Evolutionary conservation across 1,139 yeast species (phyloP).

Genomic region (Protomyces inundatus): DNA sequence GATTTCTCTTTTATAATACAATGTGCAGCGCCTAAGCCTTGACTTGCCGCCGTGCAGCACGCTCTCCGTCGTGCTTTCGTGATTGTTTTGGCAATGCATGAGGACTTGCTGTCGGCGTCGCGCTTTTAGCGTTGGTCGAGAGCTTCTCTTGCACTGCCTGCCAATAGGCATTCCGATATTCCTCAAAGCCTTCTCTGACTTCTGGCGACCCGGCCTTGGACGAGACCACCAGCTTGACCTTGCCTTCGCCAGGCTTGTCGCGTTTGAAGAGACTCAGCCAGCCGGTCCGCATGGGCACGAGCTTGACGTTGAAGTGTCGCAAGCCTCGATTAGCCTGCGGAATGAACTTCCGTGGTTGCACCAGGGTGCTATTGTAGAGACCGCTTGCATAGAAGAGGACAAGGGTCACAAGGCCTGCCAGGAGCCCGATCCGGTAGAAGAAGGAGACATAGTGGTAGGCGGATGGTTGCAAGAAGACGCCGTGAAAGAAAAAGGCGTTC

Average conservation of each 20-base stretch:
- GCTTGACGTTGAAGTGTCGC: slow-evolving; percentile 23
- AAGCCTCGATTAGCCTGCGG: slow-evolving; percentile 28
- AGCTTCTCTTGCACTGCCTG: slow-evolving; percentile 9
- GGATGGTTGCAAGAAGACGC: slow-evolving; percentile 3
- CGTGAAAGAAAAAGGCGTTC: slow-evolving; percentile 17
- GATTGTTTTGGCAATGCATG: too few relatives aligned
- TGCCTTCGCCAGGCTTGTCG: slow-evolving; percentile 5
- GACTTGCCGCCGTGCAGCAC: too few relatives aligned
- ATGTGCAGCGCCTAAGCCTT: too few relatives aligned
- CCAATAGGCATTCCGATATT: slow-evolving; percentile 18
- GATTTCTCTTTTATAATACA: too few relatives aligned
- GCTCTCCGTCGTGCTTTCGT: too few relatives aligned
- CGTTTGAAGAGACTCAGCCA: slow-evolving; percentile 3
- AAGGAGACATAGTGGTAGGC: slow-evolving; percentile 20
- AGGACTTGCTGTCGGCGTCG: too few relatives aligned
- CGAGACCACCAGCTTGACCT: slow-evolving; percentile 11
- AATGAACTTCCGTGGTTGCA: slow-evolving; percentile 23
- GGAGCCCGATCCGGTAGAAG: slow-evolving; percentile 16
- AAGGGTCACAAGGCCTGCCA: slow-evolving; percentile 24
- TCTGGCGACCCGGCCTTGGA: slow-evolving; percentile 11
- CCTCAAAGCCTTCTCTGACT: slow-evolving; percentile 21
- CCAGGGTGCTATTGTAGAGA: slow-evolving; percentile 20
- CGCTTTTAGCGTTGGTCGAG: not conserved
- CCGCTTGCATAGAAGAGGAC: slow-evolving; percentile 26
- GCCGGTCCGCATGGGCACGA: slow-evolving; percentile 17